phyloP scores from a whole-genome alignment of 2,329 filamentous ascomycete genomes.

The Monosporascus ibericus region DNA sequence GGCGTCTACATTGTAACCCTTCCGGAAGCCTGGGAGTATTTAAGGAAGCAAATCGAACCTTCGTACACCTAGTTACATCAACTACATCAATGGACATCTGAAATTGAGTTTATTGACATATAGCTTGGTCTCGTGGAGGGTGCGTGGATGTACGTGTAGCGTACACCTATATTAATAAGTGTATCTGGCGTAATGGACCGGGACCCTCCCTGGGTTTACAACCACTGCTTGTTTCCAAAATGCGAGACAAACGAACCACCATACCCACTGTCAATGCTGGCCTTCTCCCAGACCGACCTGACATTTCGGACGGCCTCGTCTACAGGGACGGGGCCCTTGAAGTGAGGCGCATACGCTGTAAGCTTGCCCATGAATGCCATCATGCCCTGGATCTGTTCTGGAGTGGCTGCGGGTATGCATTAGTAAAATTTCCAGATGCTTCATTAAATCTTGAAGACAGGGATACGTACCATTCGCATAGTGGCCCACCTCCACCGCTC shows the following conservation, averaged over 20 bases:
- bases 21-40: no score
- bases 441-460: constrained; percentile 16
- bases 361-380: constrained; percentile 12
- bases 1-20: no score
- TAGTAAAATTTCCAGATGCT: neutral
- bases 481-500: constrained; percentile 34
- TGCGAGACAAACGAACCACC: constrained; percentile 42
- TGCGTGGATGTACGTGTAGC: neutral
- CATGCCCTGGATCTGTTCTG: constrained; percentile 1
- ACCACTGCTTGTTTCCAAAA: constrained; percentile 39
- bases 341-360: constrained; percentile 16
- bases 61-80: no score
- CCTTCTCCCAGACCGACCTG: constrained; percentile 14
- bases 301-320: constrained; percentile 12
- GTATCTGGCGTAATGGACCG: neutral
- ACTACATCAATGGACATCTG: no score
- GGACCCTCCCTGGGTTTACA: constrained; percentile 19
- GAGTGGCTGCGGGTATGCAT: constrained; percentile 1
- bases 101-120: no score
- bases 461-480: constrained; percentile 1
- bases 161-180: neutral
- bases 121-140: neutral
- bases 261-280: constrained; percentile 18
- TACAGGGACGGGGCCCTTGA: constrained; percentile 12
- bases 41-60: no score